Evolutionary conservation across 345 rosid genomes (phyloP).

Genomic region (Lepidium sativum): DNA sequence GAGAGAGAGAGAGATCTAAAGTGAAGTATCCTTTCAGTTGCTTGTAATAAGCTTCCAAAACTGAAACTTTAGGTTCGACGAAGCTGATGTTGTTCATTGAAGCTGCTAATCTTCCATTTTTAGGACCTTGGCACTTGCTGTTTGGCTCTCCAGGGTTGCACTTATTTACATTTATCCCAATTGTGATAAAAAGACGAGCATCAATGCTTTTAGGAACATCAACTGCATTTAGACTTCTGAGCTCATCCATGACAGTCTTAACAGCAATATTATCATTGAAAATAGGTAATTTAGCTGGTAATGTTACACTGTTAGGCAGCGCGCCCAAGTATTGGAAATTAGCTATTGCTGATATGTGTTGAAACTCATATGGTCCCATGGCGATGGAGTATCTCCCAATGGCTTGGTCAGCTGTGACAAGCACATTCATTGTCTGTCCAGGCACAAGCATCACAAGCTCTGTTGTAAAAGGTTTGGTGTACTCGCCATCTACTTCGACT

Average conservation of each 20-base stretch:
- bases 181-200: slow-evolving; percentile 46
- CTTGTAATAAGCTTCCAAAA: slow-evolving; percentile 68
- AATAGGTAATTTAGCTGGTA: slow-evolving; percentile 60
- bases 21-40: slow-evolving; percentile 54
- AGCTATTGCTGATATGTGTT: slow-evolving; percentile 52
- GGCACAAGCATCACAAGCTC: slow-evolving; percentile 78
- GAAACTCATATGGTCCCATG: slow-evolving; percentile 78
- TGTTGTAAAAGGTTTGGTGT: slow-evolving; percentile 65
- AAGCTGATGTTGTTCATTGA: slow-evolving; percentile 84
- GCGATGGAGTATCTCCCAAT: slow-evolving; percentile 69
- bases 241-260: slow-evolving; percentile 72
- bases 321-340: slow-evolving; percentile 61
- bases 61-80: slow-evolving; percentile 46
- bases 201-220: slow-evolving; percentile 53
- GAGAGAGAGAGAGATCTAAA: slow-evolving; percentile 69
- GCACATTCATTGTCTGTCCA: slow-evolving; percentile 81
- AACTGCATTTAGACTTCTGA: slow-evolving; percentile 42
- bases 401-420: slow-evolving; percentile 69
- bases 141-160: slow-evolving; percentile 49
- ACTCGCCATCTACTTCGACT: slow-evolving; percentile 79
- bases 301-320: slow-evolving; percentile 32
- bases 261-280: slow-evolving; percentile 64
- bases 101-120: slow-evolving; percentile 58
- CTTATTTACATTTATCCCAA: slow-evolving; percentile 61
- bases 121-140: slow-evolving; percentile 43